Conservation (phyloP, 2,329 filamentous ascomycete genomes). For the Neofusicoccum parvum region DNA sequence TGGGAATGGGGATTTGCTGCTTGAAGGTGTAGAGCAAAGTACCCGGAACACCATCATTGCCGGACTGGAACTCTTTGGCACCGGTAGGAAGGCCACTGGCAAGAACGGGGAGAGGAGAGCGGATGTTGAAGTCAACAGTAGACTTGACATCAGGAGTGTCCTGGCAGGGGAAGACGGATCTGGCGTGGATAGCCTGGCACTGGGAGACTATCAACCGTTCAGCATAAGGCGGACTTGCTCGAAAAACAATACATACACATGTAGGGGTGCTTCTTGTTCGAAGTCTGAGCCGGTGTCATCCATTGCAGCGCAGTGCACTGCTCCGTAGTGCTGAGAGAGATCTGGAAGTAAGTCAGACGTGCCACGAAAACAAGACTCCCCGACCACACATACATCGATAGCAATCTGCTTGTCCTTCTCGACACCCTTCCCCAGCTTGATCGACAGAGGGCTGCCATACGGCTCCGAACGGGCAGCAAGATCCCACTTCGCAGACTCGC, state of each 20-base stretch:
- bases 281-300: slow-evolving; percentile 90
- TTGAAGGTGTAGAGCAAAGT: slow-evolving; percentile 77
- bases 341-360: slow-evolving; percentile 43
- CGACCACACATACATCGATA: slow-evolving; percentile 46
- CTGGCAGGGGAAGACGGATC: slow-evolving; percentile 94
- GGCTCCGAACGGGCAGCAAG: slow-evolving; percentile 71
- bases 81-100: slow-evolving; percentile 75
- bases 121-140: slow-evolving; percentile 87
- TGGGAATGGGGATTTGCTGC: slow-evolving; percentile 89
- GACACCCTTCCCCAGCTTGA: slow-evolving; percentile 54
- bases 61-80: slow-evolving; percentile 53
- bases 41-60: slow-evolving; percentile 55
- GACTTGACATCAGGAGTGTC: slow-evolving; percentile 97
- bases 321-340: slow-evolving; percentile 77
- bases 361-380: background rate
- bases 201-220: slow-evolving; percentile 66
- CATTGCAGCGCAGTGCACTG: slow-evolving; percentile 93
- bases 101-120: slow-evolving; percentile 84
- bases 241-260: slow-evolving; percentile 61
- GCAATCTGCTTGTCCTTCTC: slow-evolving; percentile 51
- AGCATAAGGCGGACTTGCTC: background rate
- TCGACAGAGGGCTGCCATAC: slow-evolving; percentile 71
- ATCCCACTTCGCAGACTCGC: slow-evolving; percentile 66
- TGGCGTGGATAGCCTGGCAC: slow-evolving; percentile 93
- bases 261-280: slow-evolving; percentile 93